A percentile compares a stretch with the other conserved stretches of the same genome.
phyloP scores from a whole-genome alignment of 129 eudicot genomes.

The Centrapalus pauciflorus region DNA sequence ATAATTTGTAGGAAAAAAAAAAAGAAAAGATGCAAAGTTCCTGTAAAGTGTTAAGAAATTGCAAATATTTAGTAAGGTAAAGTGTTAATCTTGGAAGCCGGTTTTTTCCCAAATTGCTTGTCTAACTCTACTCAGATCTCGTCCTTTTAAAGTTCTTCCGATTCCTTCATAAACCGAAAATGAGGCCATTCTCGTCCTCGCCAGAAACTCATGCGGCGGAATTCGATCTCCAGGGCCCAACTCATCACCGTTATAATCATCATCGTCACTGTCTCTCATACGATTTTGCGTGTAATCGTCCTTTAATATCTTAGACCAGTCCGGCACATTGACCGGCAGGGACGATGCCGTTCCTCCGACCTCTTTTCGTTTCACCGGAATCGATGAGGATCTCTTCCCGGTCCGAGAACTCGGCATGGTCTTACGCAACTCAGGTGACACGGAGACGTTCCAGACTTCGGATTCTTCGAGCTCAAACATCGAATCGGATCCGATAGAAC shows the following conservation, averaged over 20 bases:
- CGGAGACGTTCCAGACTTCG: slow-evolving; percentile 58
- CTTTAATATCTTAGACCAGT: slow-evolving; percentile 69
- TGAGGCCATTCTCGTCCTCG: slow-evolving; percentile 67
- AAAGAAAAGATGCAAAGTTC: neutral
- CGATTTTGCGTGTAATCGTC: slow-evolving; percentile 51
- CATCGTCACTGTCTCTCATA: slow-evolving; percentile 34
- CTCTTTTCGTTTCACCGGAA: slow-evolving; percentile 7
- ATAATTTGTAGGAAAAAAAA: slow-evolving; percentile 6
- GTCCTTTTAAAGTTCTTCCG: slow-evolving; percentile 79
- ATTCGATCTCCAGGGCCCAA: slow-evolving; percentile 44
- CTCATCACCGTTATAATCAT: slow-evolving; percentile 37
- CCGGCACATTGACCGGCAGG: slow-evolving; percentile 69
- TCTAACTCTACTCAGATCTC: slow-evolving; percentile 76
- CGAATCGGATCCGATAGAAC: slow-evolving; percentile 25
- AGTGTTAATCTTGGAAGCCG: slow-evolving; percentile 59
- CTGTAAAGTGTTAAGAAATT: neutral
- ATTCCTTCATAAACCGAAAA: slow-evolving; percentile 82
- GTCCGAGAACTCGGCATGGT: slow-evolving; percentile 29
- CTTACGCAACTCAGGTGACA: slow-evolving; percentile 53
- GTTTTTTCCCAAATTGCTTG: slow-evolving; percentile 77
- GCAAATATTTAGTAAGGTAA: neutral
- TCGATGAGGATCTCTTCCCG: slow-evolving; percentile 29
- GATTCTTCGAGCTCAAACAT: slow-evolving; percentile 70
- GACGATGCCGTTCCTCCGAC: slow-evolving; percentile 41
- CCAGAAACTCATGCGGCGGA: slow-evolving; percentile 88